Conservation (phyloP, 768 basidiomycete genomes). For the Leccinum variicolor region DNA sequence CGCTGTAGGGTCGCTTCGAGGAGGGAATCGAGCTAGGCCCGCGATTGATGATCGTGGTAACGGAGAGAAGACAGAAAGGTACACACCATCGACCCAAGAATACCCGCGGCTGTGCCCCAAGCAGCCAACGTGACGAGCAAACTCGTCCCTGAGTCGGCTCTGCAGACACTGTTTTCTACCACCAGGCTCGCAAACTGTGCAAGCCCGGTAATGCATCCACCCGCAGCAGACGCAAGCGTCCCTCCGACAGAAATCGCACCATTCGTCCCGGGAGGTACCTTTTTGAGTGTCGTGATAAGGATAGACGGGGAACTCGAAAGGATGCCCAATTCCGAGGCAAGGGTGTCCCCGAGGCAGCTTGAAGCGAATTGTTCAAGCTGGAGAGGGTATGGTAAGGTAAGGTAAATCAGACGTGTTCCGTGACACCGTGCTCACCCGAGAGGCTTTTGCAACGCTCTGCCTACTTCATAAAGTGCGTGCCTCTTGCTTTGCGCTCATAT, state of each 20-base stretch:
- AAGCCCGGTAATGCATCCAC: slow-evolving; percentile 71
- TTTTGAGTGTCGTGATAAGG: slow-evolving; percentile 72
- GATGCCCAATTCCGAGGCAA: slow-evolving; percentile 92
- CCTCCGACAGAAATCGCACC: slow-evolving; percentile 80
- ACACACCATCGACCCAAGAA: slow-evolving; percentile 77
- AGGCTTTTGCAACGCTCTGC: background rate
- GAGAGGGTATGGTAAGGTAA: background rate
- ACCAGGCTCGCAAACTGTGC: slow-evolving; percentile 50
- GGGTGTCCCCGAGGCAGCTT: slow-evolving; percentile 88
- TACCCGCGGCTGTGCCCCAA: slow-evolving; percentile 67
- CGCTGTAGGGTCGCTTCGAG: slow-evolving; percentile 85
- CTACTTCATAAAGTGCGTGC: background rate
- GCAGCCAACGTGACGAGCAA: slow-evolving; percentile 42
- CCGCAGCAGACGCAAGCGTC: slow-evolving; percentile 67
- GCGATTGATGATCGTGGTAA: background rate
- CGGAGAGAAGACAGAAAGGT: background rate
- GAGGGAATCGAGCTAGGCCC: slow-evolving; percentile 70
- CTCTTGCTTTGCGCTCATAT: slow-evolving; percentile 4
- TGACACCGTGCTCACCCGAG: background rate
- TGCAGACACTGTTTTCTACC: slow-evolving; percentile 74
- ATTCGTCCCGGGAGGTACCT: slow-evolving; percentile 87
- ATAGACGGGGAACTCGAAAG: slow-evolving; percentile 65
- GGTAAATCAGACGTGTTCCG: background rate
- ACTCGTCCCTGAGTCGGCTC: slow-evolving; percentile 82
- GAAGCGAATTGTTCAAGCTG: slow-evolving; percentile 86